Percentiles rank a stretch among this genome's conserved stretches.
Conservation (phyloP, 2,329 filamentous ascomycete species). For the Cytospora chrysosperma region DNA sequence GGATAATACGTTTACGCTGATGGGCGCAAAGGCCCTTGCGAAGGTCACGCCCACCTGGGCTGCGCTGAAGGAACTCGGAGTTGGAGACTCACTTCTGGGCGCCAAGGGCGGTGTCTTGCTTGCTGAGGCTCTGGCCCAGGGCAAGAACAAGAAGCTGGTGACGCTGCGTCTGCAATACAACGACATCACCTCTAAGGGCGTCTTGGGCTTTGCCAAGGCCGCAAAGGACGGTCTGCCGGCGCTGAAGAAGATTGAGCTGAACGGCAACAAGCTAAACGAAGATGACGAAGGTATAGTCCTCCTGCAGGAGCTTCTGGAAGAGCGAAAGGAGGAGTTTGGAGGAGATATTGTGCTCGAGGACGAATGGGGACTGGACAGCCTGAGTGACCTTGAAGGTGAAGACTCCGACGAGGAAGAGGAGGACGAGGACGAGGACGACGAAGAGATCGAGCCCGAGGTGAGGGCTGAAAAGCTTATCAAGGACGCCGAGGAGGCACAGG, state of each 20-base stretch:
- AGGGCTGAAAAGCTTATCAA: slow-evolving; percentile 67
- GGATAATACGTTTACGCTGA: slow-evolving; percentile 92
- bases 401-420: slow-evolving; percentile 69
- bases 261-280: slow-evolving; percentile 92
- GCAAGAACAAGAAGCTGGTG: slow-evolving; percentile 77
- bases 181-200: slow-evolving; percentile 77
- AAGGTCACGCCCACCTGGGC: slow-evolving; percentile 73
- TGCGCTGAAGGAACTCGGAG: slow-evolving; percentile 75
- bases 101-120: slow-evolving; percentile 74
- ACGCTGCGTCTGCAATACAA: slow-evolving; percentile 87
- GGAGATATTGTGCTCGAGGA: slow-evolving; percentile 71
- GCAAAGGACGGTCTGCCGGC: slow-evolving; percentile 68
- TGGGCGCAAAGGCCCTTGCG: slow-evolving; percentile 76
- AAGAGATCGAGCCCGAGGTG: slow-evolving; percentile 56
- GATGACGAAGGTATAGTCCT: slow-evolving; percentile 71
- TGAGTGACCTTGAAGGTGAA: slow-evolving; percentile 81
- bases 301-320: slow-evolving; percentile 70
- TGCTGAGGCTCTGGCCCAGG: slow-evolving; percentile 69
- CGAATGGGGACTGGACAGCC: slow-evolving; percentile 79
- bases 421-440: slow-evolving; percentile 64
- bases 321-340: slow-evolving; percentile 71
- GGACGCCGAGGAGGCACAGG: slow-evolving; percentile 69
- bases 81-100: slow-evolving; percentile 84
- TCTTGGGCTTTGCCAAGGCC: slow-evolving; percentile 70
- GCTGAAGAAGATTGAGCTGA: slow-evolving; percentile 84